These are phyloP conservation scores for Colletotrichum melonis DNA, from an alignment of 2,329 filamentous ascomycete genomes.

Conservation along the genomic window DNA sequence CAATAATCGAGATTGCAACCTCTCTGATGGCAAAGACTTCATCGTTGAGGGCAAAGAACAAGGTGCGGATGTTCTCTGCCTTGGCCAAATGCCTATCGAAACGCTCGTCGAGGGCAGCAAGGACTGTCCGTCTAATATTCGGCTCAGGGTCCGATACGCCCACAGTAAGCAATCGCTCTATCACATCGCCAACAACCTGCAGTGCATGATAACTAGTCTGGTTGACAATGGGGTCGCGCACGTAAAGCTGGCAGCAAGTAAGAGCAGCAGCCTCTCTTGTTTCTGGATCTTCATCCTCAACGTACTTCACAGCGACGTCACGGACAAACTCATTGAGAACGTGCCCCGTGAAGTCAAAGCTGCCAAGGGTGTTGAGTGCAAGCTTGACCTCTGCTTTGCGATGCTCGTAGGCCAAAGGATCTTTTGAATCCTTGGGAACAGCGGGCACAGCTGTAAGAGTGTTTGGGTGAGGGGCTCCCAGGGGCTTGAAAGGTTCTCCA, in stretches of 20 bases:
- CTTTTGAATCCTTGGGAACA: conserved; percentile 88
- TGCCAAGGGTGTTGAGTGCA: conserved; percentile 94
- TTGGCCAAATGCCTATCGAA: conserved; percentile 98
- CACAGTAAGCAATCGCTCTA: conserved; percentile 94
- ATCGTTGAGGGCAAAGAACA: conserved; percentile 96
- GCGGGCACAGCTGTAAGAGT: conserved; percentile 84
- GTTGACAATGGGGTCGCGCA: conserved; percentile 96
- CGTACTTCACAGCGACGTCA: conserved; percentile 97
- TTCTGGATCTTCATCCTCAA: conserved; percentile 93
- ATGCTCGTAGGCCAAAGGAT: conserved; percentile 82
- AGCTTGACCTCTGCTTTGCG: conserved; percentile 90
- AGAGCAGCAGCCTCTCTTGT: conserved; percentile 94
- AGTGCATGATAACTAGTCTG: conserved; percentile 98
- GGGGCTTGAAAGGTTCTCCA: conserved; percentile 89
- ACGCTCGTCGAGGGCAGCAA: conserved; percentile 88
- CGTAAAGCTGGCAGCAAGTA: conserved; percentile 97
- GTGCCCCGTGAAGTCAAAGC: conserved; percentile 94
- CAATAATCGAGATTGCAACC: conserved; percentile 95
- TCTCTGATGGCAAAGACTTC: conserved; percentile 93
- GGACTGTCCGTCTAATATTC: conserved; percentile 87
- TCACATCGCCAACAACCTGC: conserved; percentile 96
- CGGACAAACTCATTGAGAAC: conserved; percentile 98
- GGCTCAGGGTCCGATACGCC: conserved; percentile 92
- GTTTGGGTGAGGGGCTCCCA: conserved; percentile 88
- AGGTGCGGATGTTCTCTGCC: conserved; percentile 93